A percentile compares a stretch with the other conserved stretches of the same genome.
phyloP scores from a whole-genome alignment of 2,329 filamentous ascomycete species.

The Paracorniculantispora psalliotae region DNA sequence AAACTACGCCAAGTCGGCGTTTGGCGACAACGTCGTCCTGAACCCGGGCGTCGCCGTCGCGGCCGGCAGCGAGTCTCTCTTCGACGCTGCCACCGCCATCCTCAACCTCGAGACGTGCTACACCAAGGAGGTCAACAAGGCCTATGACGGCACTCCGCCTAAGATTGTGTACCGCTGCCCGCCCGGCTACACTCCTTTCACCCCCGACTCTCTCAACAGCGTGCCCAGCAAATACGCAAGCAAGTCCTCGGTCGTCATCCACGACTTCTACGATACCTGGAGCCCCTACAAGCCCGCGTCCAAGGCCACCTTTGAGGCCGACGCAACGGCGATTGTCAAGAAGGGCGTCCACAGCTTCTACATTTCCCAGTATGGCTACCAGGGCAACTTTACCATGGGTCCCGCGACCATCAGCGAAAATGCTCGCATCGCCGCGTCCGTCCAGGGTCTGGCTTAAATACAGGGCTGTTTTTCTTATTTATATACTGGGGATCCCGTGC shows the following conservation, averaged over 20 bases:
- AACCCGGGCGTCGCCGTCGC: slow-evolving; percentile 1
- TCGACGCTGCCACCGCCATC: not conserved
- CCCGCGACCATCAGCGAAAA: slow-evolving; percentile 1
- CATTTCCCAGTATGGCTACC: slow-evolving; percentile 1
- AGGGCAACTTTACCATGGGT: slow-evolving; percentile 2
- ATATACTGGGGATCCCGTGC: no score
- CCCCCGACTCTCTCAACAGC: not conserved
- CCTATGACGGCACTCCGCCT: not conserved
- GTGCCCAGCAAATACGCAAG: not conserved
- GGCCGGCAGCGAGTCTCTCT: not conserved
- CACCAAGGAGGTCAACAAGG: slow-evolving; percentile 1
- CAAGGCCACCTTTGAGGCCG: not conserved
- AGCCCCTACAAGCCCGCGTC: not conserved
- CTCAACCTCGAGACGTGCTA: slow-evolving; percentile 8
- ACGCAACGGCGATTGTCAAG: not conserved
- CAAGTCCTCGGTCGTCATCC: not conserved
- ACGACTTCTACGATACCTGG: slow-evolving; percentile 11
- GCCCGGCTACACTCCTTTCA: not conserved
- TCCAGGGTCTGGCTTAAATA: not conserved
- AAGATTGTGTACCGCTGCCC: not conserved
- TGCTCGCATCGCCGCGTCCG: not conserved
- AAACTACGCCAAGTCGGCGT: not conserved
- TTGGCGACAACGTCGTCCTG: not conserved
- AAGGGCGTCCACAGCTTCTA: slow-evolving; percentile 9
- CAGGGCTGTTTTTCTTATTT: no score